Evolutionary conservation across 2,329 filamentous ascomycete genomes (phyloP).

Genomic region (Pseudogymnoascus sp.): DNA sequence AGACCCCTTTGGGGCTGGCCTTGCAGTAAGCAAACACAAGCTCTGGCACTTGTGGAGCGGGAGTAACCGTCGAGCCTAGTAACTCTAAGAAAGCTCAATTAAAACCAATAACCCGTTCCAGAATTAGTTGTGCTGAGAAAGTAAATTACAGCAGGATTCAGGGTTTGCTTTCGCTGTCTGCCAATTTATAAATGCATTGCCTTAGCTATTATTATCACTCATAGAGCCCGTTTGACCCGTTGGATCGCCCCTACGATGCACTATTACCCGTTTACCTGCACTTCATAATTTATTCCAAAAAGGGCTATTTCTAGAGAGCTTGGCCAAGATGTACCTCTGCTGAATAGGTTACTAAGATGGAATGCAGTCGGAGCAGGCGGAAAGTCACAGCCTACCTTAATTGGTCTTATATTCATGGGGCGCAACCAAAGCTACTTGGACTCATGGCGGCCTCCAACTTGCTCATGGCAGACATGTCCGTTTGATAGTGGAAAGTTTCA

Average conservation of each 20-base stretch:
- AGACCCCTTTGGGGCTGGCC: background rate
- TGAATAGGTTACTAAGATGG: background rate
- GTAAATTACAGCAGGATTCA: background rate
- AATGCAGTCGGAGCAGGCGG: background rate
- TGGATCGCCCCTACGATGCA: background rate
- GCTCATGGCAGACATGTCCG: background rate
- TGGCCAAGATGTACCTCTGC: background rate
- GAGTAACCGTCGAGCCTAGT: background rate
- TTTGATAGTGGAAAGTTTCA: background rate
- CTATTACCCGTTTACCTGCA: background rate
- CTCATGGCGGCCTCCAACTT: background rate
- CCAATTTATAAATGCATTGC: background rate
- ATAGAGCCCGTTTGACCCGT: background rate
- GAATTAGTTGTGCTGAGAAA: background rate
- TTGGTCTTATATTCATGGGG: background rate
- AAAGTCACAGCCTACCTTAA: background rate
- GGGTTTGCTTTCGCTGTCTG: background rate
- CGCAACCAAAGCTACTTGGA: background rate
- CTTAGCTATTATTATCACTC: background rate
- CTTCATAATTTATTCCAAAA: background rate
- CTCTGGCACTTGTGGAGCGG: background rate
- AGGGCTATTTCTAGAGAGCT: background rate
- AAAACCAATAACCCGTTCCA: background rate
- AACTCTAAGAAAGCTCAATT: background rate
- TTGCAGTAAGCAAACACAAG: slow-evolving; percentile 1